Evolutionary conservation across 192 early-diverging fungal species (phyloP).

Genomic region (Coemansia sp.): DNA sequence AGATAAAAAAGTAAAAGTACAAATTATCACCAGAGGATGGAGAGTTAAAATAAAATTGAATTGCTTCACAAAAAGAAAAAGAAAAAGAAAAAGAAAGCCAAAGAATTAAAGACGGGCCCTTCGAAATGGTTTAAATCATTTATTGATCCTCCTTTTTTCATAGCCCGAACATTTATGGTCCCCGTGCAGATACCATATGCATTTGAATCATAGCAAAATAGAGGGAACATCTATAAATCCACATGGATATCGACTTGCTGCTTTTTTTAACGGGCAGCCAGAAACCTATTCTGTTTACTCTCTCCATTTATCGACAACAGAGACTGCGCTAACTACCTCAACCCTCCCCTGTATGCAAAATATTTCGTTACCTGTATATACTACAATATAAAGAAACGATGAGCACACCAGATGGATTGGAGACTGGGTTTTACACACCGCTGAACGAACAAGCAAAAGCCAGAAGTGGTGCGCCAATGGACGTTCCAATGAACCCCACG

Average conservation of each 20-base stretch:
- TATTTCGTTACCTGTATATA: not conserved
- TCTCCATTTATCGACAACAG: not conserved
- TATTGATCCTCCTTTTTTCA: too few relatives aligned
- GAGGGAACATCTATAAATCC: not conserved
- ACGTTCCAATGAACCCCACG: conserved; percentile 27
- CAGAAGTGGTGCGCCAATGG: conserved; percentile 23
- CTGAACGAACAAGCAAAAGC: conserved; percentile 19
- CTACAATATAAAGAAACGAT: not conserved
- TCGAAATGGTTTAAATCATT: too few relatives aligned
- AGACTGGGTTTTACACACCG: conserved; percentile 32
- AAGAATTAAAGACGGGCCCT: not conserved
- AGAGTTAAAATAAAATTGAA: too few relatives aligned
- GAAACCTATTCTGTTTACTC: too few relatives aligned
- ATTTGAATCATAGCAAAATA: not conserved
- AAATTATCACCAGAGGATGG: not conserved
- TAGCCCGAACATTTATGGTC: too few relatives aligned
- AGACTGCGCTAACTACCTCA: not conserved
- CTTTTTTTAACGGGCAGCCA: too few relatives aligned
- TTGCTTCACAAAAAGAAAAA: not conserved
- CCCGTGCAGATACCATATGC: conserved; percentile 2
- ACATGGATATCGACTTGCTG: too few relatives aligned
- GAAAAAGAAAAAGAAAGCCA: not conserved
- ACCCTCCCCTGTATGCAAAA: not conserved
- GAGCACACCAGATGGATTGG: conserved; percentile 1
- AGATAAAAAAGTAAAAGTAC: not conserved